Evolutionary conservation across 2,329 filamentous ascomycete genomes (phyloP).

Genomic region (Stachybotrys chlorohalonatus): DNA sequence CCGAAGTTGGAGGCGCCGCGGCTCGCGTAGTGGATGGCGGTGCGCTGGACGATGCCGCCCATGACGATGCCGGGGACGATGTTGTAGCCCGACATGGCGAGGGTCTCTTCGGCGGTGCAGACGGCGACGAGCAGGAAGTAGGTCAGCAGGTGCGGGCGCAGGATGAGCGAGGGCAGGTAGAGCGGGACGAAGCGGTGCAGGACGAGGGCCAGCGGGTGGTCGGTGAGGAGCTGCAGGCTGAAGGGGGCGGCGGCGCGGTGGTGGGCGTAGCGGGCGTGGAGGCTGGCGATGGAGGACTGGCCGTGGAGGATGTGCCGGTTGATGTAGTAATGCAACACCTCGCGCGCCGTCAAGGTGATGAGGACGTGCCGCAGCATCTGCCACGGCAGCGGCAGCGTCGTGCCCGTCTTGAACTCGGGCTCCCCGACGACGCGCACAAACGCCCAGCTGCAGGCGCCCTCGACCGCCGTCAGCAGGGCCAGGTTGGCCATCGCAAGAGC

Average conservation of each 20-base stretch:
- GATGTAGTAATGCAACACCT: constrained; percentile 62
- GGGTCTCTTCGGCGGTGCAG: constrained; percentile 56
- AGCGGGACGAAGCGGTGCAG: constrained; percentile 55
- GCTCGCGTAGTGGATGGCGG: constrained; percentile 45
- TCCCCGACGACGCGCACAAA: constrained; percentile 22
- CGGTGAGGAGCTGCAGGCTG: constrained; percentile 54
- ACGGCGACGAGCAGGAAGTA: constrained; percentile 57
- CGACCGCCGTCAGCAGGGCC: constrained; percentile 29
- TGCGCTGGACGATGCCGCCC: constrained; percentile 35
- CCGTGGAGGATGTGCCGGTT: constrained; percentile 65
- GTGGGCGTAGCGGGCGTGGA: constrained; percentile 41
- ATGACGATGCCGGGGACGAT: constrained; percentile 44
- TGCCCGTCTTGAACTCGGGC: constrained; percentile 37
- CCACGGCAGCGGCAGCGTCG: constrained; percentile 43
- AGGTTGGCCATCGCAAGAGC: constrained; percentile 37
- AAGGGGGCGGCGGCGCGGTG: constrained; percentile 45
- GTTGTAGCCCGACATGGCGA: constrained; percentile 60
- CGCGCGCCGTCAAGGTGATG: constrained; percentile 33
- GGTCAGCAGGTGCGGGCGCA: constrained; percentile 64
- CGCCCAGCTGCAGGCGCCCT: constrained; percentile 30
- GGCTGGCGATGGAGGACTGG: constrained; percentile 23
- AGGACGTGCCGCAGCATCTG: constrained; percentile 40
- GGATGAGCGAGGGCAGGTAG: constrained; percentile 54
- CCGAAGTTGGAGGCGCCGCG: constrained; percentile 51
- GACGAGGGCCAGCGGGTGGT: constrained; percentile 58